Conservation (phyloP, 78 protist species). For the Cavenderia fasciculata region DNA sequence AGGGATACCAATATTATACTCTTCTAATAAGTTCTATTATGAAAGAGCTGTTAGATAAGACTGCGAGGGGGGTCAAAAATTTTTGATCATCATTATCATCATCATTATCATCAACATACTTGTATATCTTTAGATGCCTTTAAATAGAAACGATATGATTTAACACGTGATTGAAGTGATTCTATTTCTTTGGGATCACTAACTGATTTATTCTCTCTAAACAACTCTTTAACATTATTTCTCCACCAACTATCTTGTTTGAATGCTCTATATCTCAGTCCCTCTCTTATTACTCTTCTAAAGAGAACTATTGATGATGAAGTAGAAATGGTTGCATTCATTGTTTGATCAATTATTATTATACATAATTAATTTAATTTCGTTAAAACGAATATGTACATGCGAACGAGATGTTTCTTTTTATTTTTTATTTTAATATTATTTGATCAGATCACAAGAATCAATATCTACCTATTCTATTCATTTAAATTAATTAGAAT, state of each 20-base stretch:
- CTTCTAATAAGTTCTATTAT: conserved; percentile 45
- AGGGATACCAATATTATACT: conserved; percentile 69
- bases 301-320: conserved; percentile 56
- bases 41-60: no score
- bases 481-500: no score
- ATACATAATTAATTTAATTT: no score
- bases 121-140: conserved; percentile 48
- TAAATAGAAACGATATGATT: conserved; percentile 50
- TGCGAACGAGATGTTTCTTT: no score
- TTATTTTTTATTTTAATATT: no score
- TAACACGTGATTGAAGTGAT: conserved; percentile 31
- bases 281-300: conserved; percentile 72
- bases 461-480: no score
- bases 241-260: conserved; percentile 58
- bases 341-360: no score
- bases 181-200: conserved; percentile 13
- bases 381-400: no score
- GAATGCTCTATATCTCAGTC: conserved; percentile 29
- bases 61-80: neutral
- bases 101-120: neutral
- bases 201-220: conserved; percentile 54
- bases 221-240: conserved; percentile 8
- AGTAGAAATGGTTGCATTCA: conserved; percentile 17
- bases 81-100: neutral
- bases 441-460: no score